phyloP scores from a whole-genome alignment of 352 stramenopile genomes.

The Phytophthora boehmeriae region DNA sequence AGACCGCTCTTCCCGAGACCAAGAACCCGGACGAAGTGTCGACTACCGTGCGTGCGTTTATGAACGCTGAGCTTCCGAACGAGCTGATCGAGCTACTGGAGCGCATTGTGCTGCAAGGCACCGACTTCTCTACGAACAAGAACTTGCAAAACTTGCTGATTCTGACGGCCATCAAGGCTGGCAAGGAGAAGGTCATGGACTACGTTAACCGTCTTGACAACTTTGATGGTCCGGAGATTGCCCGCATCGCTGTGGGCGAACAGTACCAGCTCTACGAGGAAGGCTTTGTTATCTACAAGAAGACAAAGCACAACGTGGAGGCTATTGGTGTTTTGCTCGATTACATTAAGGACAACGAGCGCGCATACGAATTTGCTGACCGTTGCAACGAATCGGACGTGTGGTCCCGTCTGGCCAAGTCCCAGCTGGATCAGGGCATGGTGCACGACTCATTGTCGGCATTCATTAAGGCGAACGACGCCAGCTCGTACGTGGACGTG shows the following conservation, averaged over 20 bases:
- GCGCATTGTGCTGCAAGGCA: constrained; percentile 99
- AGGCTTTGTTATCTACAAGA: constrained; percentile 99
- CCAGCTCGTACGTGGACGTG: constrained; percentile 97
- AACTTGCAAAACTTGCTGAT: constrained; percentile 99
- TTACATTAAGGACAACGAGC: constrained; percentile 98
- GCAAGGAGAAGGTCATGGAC: constrained; percentile 98
- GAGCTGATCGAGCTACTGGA: constrained; percentile 99
- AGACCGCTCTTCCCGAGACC: constrained; percentile 99
- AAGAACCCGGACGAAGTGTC: constrained; percentile 99
- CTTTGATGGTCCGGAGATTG: constrained; percentile 99
- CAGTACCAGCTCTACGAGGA: constrained; percentile 99
- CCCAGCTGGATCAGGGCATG: constrained; percentile 96
- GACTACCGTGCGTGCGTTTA: constrained; percentile 99
- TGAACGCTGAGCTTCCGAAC: constrained; percentile 99
- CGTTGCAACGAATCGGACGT: constrained; percentile 98
- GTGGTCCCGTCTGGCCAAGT: constrained; percentile 99
- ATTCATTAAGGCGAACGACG: constrained; percentile 99
- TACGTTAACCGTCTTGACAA: constrained; percentile 99
- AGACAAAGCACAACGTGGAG: constrained; percentile 97
- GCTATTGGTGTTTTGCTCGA: constrained; percentile 93
- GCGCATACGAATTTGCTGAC: constrained; percentile 98
- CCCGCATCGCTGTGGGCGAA: constrained; percentile 98
- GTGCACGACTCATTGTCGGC: constrained; percentile 97
- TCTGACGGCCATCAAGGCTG: constrained; percentile 99
- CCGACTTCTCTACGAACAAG: constrained; percentile 99